A percentile compares a stretch with the other conserved stretches of the same genome.
phyloP scores from a whole-genome alignment of 2,329 filamentous ascomycete species.

The Colletotrichum navitas region DNA sequence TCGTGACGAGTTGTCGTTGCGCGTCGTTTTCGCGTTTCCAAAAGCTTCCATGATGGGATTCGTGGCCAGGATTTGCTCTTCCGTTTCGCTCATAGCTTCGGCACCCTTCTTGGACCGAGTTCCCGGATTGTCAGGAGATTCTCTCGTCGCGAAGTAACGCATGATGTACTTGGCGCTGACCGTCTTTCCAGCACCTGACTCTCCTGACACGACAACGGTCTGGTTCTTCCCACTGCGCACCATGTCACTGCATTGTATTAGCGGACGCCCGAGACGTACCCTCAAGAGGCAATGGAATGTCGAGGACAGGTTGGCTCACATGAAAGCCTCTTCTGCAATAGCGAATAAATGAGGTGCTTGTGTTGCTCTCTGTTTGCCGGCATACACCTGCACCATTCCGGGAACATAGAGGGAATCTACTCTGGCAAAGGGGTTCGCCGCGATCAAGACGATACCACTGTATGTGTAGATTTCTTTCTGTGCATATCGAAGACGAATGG shows the following conservation, averaged over 20 bases:
- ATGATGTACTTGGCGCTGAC: slow-evolving; percentile 99
- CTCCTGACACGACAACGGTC: slow-evolving; percentile 98
- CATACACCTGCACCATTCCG: slow-evolving; percentile 99
- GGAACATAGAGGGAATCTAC: slow-evolving; percentile 98
- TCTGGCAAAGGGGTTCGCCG: slow-evolving; percentile 96
- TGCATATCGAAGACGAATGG: slow-evolving; percentile 94
- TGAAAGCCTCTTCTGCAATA: slow-evolving; percentile 98
- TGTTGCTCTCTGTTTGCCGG: slow-evolving; percentile 94
- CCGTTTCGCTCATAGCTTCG: slow-evolving; percentile 93
- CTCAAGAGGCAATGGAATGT: neutral
- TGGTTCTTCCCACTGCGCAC: slow-evolving; percentile 95
- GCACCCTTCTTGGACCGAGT: slow-evolving; percentile 80
- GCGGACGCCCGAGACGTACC: slow-evolving; percentile 41
- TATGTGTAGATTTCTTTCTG: slow-evolving; percentile 99
- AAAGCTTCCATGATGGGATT: slow-evolving; percentile 99
- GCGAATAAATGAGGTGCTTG: slow-evolving; percentile 98
- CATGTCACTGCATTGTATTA: slow-evolving; percentile 83
- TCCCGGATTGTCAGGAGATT: slow-evolving; percentile 88
- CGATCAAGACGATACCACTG: slow-evolving; percentile 97
- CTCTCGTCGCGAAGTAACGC: slow-evolving; percentile 98
- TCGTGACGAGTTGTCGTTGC: slow-evolving; percentile 98
- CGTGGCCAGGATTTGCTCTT: slow-evolving; percentile 97
- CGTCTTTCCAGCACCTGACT: slow-evolving; percentile 98
- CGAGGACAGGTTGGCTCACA: slow-evolving; percentile 67
- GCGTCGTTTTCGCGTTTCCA: slow-evolving; percentile 98